Evolutionary conservation across 768 basidiomycete genomes (phyloP), one percentile per base, ranked within the genome.

Genomic region (Steccherinum ochraceum): DNA sequence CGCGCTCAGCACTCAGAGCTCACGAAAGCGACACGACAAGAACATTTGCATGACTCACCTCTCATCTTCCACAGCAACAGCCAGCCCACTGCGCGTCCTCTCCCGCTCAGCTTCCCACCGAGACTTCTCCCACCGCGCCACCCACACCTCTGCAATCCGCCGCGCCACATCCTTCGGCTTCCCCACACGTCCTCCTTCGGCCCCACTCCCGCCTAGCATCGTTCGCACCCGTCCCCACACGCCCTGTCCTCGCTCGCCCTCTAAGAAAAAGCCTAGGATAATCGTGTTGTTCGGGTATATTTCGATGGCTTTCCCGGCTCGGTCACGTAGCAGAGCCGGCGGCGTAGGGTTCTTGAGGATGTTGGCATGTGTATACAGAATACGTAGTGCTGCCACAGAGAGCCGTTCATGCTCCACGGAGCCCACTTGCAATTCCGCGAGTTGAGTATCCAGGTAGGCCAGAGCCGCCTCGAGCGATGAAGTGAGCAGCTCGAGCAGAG

Each of bases 51-150:
- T 21, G 21, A 59, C 78, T 55, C 58, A 87, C 89, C 89, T 75
- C 52, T 86, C 83, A 52, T 74, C 76, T 58, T 84, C 78, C 25
- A 84, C 72, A 10, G 86, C 86, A 7, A 72, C 71, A 26, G 72
- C 68, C 54, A 92, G 67, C 27, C 84, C 80, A 55, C 69, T 78
- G 55, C 89, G 68, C 27, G 81, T 84, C 50, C 89, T 75, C 65
- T 92, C 89, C 39, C 78, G 66, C 64, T 91, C 87, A 45, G 69
- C 72, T 45, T 73, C 69, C 88, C 89, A 90, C 30, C 81, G 72
- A 1, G 83, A 80, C 60, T 70, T 76, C 64, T 88, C 84, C 88
- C 87, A 89, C n/a, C 83, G 76, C 10, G 81, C 79, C 1, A 88
- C 70, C 89, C 89, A 92, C 0, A 89, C 78, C 57, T 92, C 87